A percentile compares a stretch with the other conserved stretches of the same genome.
Evolutionary conservation across 768 basidiomycete species (phyloP).

Genomic region (Mycena floridula): DNA sequence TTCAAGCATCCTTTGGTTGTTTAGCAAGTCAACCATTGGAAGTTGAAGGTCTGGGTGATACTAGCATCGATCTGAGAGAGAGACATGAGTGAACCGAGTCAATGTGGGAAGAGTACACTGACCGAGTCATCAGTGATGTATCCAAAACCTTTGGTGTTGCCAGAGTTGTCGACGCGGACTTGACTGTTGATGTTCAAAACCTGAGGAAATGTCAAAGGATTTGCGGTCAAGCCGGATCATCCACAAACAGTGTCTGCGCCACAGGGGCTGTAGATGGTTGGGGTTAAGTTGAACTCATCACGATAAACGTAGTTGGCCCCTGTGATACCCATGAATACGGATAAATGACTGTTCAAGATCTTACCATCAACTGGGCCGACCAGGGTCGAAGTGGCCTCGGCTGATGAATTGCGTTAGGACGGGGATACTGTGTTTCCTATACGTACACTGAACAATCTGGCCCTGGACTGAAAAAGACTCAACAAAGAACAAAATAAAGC

Average conservation of each 20-base stretch:
- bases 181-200: neutral
- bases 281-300: neutral
- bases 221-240: neutral
- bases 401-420: neutral
- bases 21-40: neutral
- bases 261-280: neutral
- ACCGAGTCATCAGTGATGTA: neutral
- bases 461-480: neutral
- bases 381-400: neutral
- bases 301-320: neutral
- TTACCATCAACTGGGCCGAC: neutral
- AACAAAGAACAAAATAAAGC: neutral
- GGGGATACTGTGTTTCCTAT: neutral
- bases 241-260: neutral
- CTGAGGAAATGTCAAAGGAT: neutral
- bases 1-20: too few relatives aligned
- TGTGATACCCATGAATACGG: neutral
- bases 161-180: neutral
- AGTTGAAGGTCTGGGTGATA: slow-evolving; percentile 4
- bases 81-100: neutral
- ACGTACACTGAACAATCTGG: neutral
- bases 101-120: neutral
- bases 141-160: neutral
- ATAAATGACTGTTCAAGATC: neutral
- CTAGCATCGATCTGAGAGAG: neutral